Evolutionary conservation across 2,329 filamentous ascomycete genomes (phyloP).

Genomic region (Venturia carpophila): DNA sequence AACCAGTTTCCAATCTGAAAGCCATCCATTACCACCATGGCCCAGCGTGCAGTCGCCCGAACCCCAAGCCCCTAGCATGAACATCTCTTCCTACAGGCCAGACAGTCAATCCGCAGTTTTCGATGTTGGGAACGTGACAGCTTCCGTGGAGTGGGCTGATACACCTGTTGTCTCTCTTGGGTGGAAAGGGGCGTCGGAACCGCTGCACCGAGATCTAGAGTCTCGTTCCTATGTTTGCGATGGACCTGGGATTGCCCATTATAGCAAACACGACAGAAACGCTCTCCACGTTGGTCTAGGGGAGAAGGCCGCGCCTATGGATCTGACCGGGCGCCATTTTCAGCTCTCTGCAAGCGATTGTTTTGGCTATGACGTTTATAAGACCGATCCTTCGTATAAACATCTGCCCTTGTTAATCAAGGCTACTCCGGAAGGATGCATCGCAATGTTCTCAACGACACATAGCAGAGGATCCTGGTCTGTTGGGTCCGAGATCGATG

Average conservation of each 20-base stretch:
- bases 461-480: constrained; percentile 58
- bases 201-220: constrained; percentile 55
- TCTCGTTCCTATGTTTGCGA: constrained; percentile 60
- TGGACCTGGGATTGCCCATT: constrained; percentile 55
- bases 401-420: constrained; percentile 67
- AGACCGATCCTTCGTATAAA: constrained; percentile 67
- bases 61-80: constrained; percentile 28
- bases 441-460: constrained; percentile 60
- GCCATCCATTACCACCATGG: constrained; percentile 57
- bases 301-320: constrained; percentile 66
- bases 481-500: constrained; percentile 65
- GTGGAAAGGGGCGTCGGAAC: constrained; percentile 41
- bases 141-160: constrained; percentile 47
- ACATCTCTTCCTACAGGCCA: constrained; percentile 27
- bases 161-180: constrained; percentile 52
- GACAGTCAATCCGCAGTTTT: constrained; percentile 36
- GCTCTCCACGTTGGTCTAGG: constrained; percentile 63
- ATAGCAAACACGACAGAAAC: constrained; percentile 53
- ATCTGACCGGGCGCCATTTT: constrained; percentile 59
- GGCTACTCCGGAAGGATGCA: constrained; percentile 53
- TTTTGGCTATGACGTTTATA: constrained; percentile 65
- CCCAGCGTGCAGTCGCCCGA: constrained; percentile 49
- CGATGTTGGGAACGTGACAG: constrained; percentile 42
- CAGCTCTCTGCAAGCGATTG: constrained; percentile 61
- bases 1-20: constrained; percentile 56